Evolutionary conservation across 2,329 filamentous ascomycete species (phyloP).

Genomic region (Fusarium nygamai): DNA sequence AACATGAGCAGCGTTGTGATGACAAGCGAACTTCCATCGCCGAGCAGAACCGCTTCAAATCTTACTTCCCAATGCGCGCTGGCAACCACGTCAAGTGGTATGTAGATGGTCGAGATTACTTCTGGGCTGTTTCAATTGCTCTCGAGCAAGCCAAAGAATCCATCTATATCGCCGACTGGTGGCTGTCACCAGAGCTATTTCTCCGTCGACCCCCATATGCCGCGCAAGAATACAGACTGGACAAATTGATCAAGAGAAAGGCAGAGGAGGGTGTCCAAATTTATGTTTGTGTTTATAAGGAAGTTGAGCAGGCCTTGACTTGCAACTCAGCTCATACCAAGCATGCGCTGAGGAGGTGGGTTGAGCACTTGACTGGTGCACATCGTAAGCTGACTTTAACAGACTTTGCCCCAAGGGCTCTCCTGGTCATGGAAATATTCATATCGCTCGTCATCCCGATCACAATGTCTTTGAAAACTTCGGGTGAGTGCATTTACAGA

Average conservation of each 20-base stretch:
- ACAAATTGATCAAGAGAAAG: slow-evolving; percentile 85
- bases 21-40: slow-evolving; percentile 78
- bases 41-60: slow-evolving; percentile 84
- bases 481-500: slow-evolving; percentile 51
- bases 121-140: slow-evolving; percentile 90
- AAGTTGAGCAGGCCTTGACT: slow-evolving; percentile 82
- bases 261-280: slow-evolving; percentile 96
- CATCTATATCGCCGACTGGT: slow-evolving; percentile 98
- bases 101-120: slow-evolving; percentile 94
- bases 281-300: slow-evolving; percentile 91
- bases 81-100: slow-evolving; percentile 96
- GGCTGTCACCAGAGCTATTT: slow-evolving; percentile 90
- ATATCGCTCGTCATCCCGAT: slow-evolving; percentile 89
- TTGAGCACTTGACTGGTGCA: neutral
- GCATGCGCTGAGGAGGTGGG: slow-evolving; percentile 54
- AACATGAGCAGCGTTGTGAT: slow-evolving; percentile 86
- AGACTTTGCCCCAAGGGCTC: slow-evolving; percentile 80
- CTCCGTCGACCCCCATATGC: slow-evolving; percentile 83
- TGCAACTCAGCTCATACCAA: slow-evolving; percentile 96
- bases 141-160: slow-evolving; percentile 90
- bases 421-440: slow-evolving; percentile 88
- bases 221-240: slow-evolving; percentile 87
- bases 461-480: slow-evolving; percentile 93
- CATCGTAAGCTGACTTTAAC: neutral
- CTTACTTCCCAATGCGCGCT: slow-evolving; percentile 87